Base-by-base conservation (phyloP, 148 eudicot genomes). In the Rhododendron molle region DNA sequence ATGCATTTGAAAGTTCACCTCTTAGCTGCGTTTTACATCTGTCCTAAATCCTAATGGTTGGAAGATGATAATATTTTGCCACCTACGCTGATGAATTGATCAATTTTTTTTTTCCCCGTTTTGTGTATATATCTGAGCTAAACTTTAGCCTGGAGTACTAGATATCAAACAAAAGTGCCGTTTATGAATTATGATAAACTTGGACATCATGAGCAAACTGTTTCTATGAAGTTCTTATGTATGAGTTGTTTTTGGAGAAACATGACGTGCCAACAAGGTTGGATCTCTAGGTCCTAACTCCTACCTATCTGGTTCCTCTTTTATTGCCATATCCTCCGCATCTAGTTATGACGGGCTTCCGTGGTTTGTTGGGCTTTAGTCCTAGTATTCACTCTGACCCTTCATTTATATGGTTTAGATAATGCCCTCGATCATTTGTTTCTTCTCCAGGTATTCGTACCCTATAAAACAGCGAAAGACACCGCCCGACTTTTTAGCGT, bases 401-500 rank as follows among this genome's bases (percentile, higher is more conserved):
- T 43, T 36, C 43, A 56, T 28, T 58, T 46, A 10, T 36, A 49
- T 83, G 56, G 67, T 69, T 65, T 81, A 7, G 73, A 36, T 60
- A 54, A 11, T 15, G 54, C 43, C 23, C 62, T 38, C 32, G 11
- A 54, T 62, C 12, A 38, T 10, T 73, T 69, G 32, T 26, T 26
- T 67, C 12, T 69, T 9, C 56, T 65, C 54, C 88, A 95, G 98
- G 92, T 94, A 69, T 91, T 91, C 83, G 87, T 95, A 84, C 73
- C 97, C 36, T 78, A 81, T 52, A 89, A 81, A 50, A 74, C 80
- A 73, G 85, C 86, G 80, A 85, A 26, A 34, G 82, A 76, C n/a
- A 88, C 87, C 26, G 81, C 81, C 86, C 50, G 58, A 78, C 81
- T 93, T 86, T 91, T 94, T 83, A 13, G 81, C 5, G 83, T 80